phyloP scores from a whole-genome alignment of 352 stramenopile genomes.

The Globisporangium orthogonon region DNA sequence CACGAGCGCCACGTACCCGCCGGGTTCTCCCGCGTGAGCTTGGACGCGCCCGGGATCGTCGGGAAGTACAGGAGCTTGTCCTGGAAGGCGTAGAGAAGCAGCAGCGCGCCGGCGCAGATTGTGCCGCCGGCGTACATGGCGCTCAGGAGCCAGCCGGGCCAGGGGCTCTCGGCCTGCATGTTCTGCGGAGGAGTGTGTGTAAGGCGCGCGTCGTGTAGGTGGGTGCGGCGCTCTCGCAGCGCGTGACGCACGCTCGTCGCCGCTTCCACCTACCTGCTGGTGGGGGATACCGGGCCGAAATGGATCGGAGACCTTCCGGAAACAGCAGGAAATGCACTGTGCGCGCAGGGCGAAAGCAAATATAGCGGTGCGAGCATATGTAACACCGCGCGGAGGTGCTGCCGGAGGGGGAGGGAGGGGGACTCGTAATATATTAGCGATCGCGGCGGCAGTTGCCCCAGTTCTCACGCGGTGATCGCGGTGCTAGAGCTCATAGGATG shows the following conservation, averaged over 20 bases:
- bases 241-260: background rate
- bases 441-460: background rate
- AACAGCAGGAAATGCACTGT: too few species aligned
- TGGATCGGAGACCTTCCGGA: too few species aligned
- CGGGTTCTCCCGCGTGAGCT: slow-evolving; percentile 79
- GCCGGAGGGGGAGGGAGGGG: background rate
- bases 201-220: background rate
- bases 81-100: slow-evolving; percentile 80
- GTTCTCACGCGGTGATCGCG: background rate
- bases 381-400: background rate
- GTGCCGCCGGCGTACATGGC: slow-evolving; percentile 53
- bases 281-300: too few species aligned
- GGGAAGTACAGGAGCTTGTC: slow-evolving; percentile 83
- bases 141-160: slow-evolving; percentile 52
- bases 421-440: background rate
- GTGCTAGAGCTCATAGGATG: slow-evolving; percentile 41
- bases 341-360: too few species aligned
- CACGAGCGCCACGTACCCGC: slow-evolving; percentile 21
- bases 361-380: background rate
- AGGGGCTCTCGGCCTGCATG: slow-evolving; percentile 40
- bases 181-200: background rate
- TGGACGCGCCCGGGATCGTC: slow-evolving; percentile 66
- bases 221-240: background rate
- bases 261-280: background rate
- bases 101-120: slow-evolving; percentile 45